Base-by-base conservation (phyloP, 2,329 filamentous ascomycete genomes). In the Orbilia blumenaviensis region DNA sequence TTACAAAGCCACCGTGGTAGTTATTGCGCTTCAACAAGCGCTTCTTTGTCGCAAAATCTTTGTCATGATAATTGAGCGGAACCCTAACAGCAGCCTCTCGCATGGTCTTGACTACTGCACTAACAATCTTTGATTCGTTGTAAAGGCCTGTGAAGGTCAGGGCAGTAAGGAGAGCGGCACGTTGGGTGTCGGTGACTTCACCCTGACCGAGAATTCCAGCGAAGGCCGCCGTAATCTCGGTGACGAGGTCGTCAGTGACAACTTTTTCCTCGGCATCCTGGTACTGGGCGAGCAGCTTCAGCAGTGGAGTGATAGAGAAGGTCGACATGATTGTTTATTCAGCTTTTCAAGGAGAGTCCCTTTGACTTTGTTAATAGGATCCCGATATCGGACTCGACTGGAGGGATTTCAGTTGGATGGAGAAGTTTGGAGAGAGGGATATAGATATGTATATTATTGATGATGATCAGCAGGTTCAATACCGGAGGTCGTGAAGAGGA, bases 61-160 rank as follows among this genome's bases (percentile, higher is more conserved):
- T n/a, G 62, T 67, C 72, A 97, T 86, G 44, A 86, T 85, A 4
- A 86, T 81, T 38, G 87, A 77, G 85, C 77, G 96, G 91, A 72
- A 96, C 89, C 50, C 86, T 86, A 9, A 89, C 89, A 0, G 93
- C 92, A 21, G 92, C 93, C 68, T 88, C 87, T 78, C 93, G 88
- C 94, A 99, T 98, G 63, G 89, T 89, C 50, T 87, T 85, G 3
- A 94, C 94, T 80, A 93, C 94, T 84, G 90, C 90, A 66, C 92
- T 92, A 79, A 99, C 88, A 42, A 99, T 92, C 81, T 95, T 92
- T 25, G 94, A 89, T 78, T 91, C 88, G 78, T 91, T 88, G 83
- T 98, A 95, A 82, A 93, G 88, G 72, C 90, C 89, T 1, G 93
- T 97, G 79, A 96, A 97, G 84, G 97, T 94, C 50, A 99, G 86